These are phyloP conservation scores for Erysimum cheiri DNA, from an alignment of 441 rosid genomes.

Conservation along the genomic window DNA sequence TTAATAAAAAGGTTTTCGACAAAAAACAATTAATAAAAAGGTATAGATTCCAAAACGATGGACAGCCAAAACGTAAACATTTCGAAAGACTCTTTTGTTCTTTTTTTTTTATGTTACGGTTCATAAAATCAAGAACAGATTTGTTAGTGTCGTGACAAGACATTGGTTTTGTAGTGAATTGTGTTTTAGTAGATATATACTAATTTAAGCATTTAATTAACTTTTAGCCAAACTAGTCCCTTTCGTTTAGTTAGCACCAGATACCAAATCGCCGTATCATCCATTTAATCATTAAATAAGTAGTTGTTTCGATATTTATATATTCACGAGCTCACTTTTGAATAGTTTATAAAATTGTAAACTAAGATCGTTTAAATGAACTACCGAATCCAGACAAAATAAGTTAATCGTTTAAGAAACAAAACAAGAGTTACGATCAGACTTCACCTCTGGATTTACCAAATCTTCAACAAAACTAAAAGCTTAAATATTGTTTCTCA, in stretches of 20 bases:
- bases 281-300: neutral
- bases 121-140: slow-evolving; percentile 2
- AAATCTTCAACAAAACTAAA: slow-evolving; percentile 13
- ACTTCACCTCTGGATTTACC: slow-evolving; percentile 9
- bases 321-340: slow-evolving; percentile 4
- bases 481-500: neutral
- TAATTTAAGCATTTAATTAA: neutral
- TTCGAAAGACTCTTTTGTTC: slow-evolving; percentile 29
- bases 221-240: neutral
- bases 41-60: slow-evolving; percentile 42
- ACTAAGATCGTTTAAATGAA: slow-evolving; percentile 1
- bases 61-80: slow-evolving; percentile 39
- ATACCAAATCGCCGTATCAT: slow-evolving; percentile 13
- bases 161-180: neutral
- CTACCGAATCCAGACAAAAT: slow-evolving; percentile 12
- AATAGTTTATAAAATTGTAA: slow-evolving; percentile 9
- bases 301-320: neutral
- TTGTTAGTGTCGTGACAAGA: neutral
- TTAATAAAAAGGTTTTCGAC: slow-evolving; percentile 34
- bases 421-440: neutral
- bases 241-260: slow-evolving; percentile 19
- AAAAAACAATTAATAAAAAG: slow-evolving; percentile 17
- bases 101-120: slow-evolving; percentile 2
- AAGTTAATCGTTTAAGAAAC: neutral
- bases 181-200: neutral